phyloP scores from a whole-genome alignment of 441 rosid genomes.

The Oxalis stricta region DNA sequence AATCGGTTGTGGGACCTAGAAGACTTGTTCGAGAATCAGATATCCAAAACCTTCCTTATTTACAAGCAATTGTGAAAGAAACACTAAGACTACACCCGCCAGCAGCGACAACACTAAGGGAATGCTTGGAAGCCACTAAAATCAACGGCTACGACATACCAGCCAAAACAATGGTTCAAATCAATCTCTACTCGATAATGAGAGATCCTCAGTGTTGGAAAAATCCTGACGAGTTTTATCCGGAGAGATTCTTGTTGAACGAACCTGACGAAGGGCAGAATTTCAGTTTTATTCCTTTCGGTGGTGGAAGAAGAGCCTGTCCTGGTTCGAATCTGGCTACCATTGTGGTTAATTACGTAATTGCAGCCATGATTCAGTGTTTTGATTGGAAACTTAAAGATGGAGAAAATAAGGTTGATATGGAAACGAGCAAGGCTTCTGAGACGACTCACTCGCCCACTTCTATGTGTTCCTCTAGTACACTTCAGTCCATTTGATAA shows the following conservation, averaged over 20 bases:
- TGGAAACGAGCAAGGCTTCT: conserved; percentile 13
- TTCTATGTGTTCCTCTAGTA: conserved; percentile 15
- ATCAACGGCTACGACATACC: conserved; percentile 23
- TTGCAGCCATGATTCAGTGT: conserved; percentile 7
- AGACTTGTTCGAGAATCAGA: conserved; percentile 23
- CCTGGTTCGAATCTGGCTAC: conserved; percentile 9
- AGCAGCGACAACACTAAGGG: no score
- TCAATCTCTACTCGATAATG: conserved; percentile 28
- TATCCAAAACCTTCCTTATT: no score
- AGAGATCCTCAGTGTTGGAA: conserved; percentile 29
- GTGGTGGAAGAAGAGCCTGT: conserved; percentile 23
- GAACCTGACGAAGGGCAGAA: conserved; percentile 3
- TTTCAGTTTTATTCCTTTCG: conserved; percentile 13
- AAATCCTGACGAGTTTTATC: neutral
- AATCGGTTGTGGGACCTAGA: conserved; percentile 17
- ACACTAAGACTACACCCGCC: no score
- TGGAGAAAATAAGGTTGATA: conserved; percentile 1
- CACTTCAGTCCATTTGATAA: conserved; percentile 12
- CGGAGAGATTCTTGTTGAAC: conserved; percentile 23
- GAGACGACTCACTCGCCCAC: conserved; percentile 15
- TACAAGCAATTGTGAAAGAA: no score
- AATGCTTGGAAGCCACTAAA: conserved; percentile 5
- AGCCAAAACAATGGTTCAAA: conserved; percentile 9
- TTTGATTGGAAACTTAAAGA: neutral
- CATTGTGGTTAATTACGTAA: no score